Evolutionary conservation across 768 basidiomycete genomes (phyloP).

Genomic region (Lactifluus echinatus): DNA sequence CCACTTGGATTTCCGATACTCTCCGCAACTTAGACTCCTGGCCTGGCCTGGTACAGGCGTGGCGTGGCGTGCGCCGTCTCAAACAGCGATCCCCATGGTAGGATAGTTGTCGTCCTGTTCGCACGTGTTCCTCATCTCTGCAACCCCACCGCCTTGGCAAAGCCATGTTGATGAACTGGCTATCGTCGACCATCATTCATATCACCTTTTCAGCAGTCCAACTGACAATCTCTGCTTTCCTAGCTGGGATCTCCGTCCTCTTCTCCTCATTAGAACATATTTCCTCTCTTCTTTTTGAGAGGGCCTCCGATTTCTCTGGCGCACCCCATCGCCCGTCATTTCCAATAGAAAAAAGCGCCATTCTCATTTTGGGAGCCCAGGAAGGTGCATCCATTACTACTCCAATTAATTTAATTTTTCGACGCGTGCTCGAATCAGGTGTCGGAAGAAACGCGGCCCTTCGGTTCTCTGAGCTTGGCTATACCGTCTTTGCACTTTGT

Average conservation of each 20-base stretch:
- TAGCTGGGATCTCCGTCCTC: conserved; percentile 14
- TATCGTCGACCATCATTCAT: background rate
- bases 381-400: conserved; percentile 21
- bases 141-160: background rate
- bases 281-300: conserved; percentile 10
- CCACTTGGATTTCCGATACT: background rate
- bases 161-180: background rate
- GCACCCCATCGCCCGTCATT: conserved; percentile 22
- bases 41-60: background rate
- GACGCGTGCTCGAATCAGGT: conserved; percentile 21
- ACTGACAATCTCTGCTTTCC: conserved; percentile 9
- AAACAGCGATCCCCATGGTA: background rate
- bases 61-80: background rate
- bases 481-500: conserved; percentile 28
- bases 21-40: background rate
- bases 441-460: conserved; percentile 26
- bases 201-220: conserved; percentile 6
- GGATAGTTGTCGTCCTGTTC: background rate
- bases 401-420: background rate
- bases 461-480: conserved; percentile 29
- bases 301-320: conserved; percentile 14
- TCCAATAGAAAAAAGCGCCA: conserved; percentile 24
- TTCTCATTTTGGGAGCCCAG: conserved; percentile 27
- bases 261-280: conserved; percentile 16
- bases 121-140: background rate